phyloP scores from a whole-genome alignment of 2,329 filamentous ascomycete species.

The Coniochaeta sp. region DNA sequence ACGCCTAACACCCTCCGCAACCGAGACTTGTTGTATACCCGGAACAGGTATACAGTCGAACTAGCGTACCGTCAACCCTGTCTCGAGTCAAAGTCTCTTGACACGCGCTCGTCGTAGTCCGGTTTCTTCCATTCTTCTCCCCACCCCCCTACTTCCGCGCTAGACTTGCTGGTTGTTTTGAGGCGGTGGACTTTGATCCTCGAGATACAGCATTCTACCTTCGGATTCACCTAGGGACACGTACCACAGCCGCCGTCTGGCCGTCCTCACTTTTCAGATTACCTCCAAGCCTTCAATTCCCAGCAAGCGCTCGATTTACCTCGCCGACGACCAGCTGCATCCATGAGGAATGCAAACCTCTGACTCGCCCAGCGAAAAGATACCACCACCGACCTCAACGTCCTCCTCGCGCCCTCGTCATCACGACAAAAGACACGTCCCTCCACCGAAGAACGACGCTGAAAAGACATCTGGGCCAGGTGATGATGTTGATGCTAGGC shows the following conservation, averaged over 20 bases:
- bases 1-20: background rate
- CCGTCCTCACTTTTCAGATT: too few relatives aligned
- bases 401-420: background rate
- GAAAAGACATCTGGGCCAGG: background rate
- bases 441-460: background rate
- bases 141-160: background rate
- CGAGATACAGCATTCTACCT: too few relatives aligned
- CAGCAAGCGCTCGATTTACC: too few relatives aligned
- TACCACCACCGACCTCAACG: background rate
- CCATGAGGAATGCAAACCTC: conserved; percentile 1
- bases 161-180: too few relatives aligned
- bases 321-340: background rate
- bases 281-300: background rate
- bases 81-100: too few relatives aligned
- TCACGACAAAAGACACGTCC: background rate
- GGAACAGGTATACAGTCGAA: too few relatives aligned
- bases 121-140: background rate
- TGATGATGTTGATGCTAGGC: background rate
- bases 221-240: too few relatives aligned
- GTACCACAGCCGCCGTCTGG: too few relatives aligned
- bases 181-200: too few relatives aligned
- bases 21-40: background rate
- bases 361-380: background rate
- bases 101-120: background rate
- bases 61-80: too few relatives aligned